phyloP scores from a whole-genome alignment of 441 rosid genomes.

The Populus hybrid region DNA sequence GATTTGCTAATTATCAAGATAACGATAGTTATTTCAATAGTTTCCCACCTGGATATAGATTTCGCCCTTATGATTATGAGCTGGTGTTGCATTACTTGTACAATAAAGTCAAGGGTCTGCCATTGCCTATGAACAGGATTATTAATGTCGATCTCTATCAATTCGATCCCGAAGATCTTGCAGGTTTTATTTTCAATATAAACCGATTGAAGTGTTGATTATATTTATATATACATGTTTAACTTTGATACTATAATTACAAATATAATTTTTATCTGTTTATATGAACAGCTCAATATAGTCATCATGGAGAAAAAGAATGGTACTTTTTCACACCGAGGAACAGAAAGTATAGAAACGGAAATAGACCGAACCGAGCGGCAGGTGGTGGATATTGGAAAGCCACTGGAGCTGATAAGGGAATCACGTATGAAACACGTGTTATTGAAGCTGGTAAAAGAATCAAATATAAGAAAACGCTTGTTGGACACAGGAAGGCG shows the following conservation, averaged over 20 bases:
- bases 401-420: conserved; percentile 32
- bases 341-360: conserved; percentile 33
- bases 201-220: not conserved
- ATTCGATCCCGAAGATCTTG: conserved; percentile 16
- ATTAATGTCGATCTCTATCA: conserved; percentile 17
- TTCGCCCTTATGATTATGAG: conserved; percentile 23
- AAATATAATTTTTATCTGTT: not conserved
- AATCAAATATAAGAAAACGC: not conserved
- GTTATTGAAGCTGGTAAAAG: conserved; percentile 20
- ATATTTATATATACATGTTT: not conserved
- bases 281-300: conserved; percentile 9
- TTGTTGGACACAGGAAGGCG: conserved; percentile 23
- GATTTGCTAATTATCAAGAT: not conserved
- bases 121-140: conserved; percentile 17
- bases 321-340: conserved; percentile 45
- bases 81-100: conserved; percentile 23
- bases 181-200: conserved; percentile 6
- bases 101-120: conserved; percentile 3
- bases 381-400: conserved; percentile 38
- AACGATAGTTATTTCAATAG: not conserved
- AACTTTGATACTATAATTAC: not conserved
- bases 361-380: conserved; percentile 30
- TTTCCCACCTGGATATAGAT: conserved; percentile 26
- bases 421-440: not conserved
- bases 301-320: conserved; percentile 16